Evolutionary conservation across 306 rosid species (phyloP), one percentile per base, ranked within the genome.

Genomic region (Alnus rubra): DNA sequence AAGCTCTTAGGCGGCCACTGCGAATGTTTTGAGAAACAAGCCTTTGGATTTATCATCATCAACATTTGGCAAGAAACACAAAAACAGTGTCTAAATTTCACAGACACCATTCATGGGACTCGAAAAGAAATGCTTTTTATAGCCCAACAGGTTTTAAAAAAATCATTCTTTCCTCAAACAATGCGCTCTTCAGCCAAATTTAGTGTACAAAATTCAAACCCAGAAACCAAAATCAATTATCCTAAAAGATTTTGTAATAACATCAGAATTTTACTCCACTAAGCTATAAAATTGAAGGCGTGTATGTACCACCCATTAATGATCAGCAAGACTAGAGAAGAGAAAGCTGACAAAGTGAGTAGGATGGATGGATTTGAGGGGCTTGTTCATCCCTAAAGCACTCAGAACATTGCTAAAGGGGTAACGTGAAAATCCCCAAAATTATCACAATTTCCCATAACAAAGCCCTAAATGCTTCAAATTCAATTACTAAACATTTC

Each of bases 301-400:
- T 62, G 69, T 31, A 62, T 62, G 69, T 31, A 62, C 79, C 79
- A 54, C 42, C 79, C 70, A 23, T 15, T 49, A 73, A 80, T 74
- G 75, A 80, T 52, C 75, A 74, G 75, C 83, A 31, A 64, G 13
- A 31, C 16, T 44, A 64, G 23, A 11, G 16, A 44, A 18, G 7
- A 63, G 49, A 50, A 4, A 62, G 78, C 78, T 80, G 69, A 74
- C 69, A 74, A 53, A 80, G 82, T 70, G 71, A 59, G 63, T 7
- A 45, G 28, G 68, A 64, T 53, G 75, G 62, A 74, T 23, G 31
- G 42, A 64, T 64, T 15, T 64, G 45, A 15, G 75, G 83, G 83
- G 65, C 83, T 6, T 53, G 62, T 80, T 65, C 83, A 74, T 65
- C 83, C 83, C 79, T 28, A 30, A 10, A 67, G 79, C 79, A 74